These are phyloP conservation scores for Maudiozyma barnettii DNA, from an alignment of 805 yeast species.

Conservation along the genomic window DNA sequence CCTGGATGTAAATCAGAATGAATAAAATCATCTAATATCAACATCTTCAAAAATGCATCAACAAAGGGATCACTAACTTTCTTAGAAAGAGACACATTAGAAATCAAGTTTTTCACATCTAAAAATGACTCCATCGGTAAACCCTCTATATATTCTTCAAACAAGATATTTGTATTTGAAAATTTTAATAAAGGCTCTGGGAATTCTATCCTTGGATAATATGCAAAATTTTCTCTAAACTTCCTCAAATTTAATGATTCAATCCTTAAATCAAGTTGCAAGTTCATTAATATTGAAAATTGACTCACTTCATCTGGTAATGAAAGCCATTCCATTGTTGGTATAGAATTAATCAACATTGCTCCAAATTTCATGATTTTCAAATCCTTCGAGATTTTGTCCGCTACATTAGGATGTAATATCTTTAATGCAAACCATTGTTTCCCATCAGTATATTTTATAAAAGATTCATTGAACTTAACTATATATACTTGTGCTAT, in stretches of 20 bases:
- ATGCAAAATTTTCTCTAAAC: conserved; percentile 61
- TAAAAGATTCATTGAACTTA: conserved; percentile 30
- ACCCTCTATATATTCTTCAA: conserved; percentile 81
- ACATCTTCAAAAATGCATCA: conserved; percentile 88
- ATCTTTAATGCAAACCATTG: conserved; percentile 78
- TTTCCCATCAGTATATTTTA: conserved; percentile 25
- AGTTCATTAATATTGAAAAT: conserved; percentile 73
- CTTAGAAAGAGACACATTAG: conserved; percentile 41
- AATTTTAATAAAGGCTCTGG: conserved; percentile 49
- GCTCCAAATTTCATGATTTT: conserved; percentile 81
- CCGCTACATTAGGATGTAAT: conserved; percentile 77
- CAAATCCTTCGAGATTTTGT: conserved; percentile 68
- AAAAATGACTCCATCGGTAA: conserved; percentile 70
- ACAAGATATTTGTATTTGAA: conserved; percentile 62
- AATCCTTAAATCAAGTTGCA: conserved; percentile 82
- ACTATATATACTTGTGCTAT: conserved; percentile 93
- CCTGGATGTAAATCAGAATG: conserved; percentile 98
- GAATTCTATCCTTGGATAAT: conserved; percentile 54
- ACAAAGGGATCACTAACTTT: conserved; percentile 72
- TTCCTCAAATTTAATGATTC: conserved; percentile 74
- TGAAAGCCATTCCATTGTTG: conserved; percentile 97
- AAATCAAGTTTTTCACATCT: conserved; percentile 30
- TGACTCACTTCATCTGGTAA: conserved; percentile 90
- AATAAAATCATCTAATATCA: conserved; percentile 83
- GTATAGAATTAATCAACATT: conserved; percentile 51